Evolutionary conservation across 495 filamentous ascomycete genomes (phyloP).

Genomic region (Neurospora sp.): DNA sequence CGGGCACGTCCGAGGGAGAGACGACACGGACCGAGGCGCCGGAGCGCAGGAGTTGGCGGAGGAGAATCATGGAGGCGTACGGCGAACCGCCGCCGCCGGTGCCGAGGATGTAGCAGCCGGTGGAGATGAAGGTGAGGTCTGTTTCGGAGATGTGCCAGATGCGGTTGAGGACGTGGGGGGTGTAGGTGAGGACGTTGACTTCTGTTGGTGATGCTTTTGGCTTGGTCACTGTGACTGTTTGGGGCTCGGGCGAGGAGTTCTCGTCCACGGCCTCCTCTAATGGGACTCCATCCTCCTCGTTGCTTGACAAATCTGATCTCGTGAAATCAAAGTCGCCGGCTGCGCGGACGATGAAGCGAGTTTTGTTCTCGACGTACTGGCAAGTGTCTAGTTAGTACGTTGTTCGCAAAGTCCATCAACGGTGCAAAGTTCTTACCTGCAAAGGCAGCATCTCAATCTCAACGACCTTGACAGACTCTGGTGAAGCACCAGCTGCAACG

Average conservation of each 20-base stretch:
- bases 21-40: slow-evolving; percentile 39
- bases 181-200: slow-evolving; percentile 39
- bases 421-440: slow-evolving; percentile 4
- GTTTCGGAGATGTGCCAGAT: slow-evolving; percentile 46
- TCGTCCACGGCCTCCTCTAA: slow-evolving; percentile 8
- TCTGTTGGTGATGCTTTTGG: slow-evolving; percentile 3
- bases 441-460: slow-evolving; percentile 16
- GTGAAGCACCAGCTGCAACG: slow-evolving; percentile 34
- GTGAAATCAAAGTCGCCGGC: slow-evolving; percentile 42
- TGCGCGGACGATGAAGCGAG: slow-evolving; percentile 39
- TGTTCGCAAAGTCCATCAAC: neutral
- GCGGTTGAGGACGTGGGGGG: slow-evolving; percentile 37
- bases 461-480: slow-evolving; percentile 13
- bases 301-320: slow-evolving; percentile 16
- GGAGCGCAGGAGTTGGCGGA: slow-evolving; percentile 34
- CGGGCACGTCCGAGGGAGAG: neutral
- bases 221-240: slow-evolving; percentile 10
- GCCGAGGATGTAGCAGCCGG: slow-evolving; percentile 52
- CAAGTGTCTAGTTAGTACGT: neutral
- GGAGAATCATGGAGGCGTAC: slow-evolving; percentile 32
- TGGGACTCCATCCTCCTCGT: too few species aligned
- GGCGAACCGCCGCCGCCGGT: slow-evolving; percentile 49
- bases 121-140: slow-evolving; percentile 47
- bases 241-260: slow-evolving; percentile 8
- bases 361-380: slow-evolving; percentile 42